phyloP scores from a whole-genome alignment of 1,284 basidiomycete genomes.

The Leccinum solheimii region DNA sequence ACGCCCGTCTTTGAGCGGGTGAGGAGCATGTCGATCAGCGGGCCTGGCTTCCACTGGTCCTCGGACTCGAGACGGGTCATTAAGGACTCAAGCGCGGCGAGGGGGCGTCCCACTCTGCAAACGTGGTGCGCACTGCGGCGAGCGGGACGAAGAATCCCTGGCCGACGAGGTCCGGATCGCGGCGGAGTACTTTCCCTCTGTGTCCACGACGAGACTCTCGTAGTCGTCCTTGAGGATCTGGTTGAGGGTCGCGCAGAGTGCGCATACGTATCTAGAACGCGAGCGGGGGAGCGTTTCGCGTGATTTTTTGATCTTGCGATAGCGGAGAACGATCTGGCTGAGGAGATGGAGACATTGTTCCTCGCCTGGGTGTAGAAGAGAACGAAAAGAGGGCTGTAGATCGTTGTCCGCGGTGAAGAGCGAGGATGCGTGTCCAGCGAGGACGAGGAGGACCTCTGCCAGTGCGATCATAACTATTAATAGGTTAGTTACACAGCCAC shows the following conservation, averaged over 20 bases:
- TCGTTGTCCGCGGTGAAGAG: conserved; percentile 64
- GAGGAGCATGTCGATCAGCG: conserved; percentile 74
- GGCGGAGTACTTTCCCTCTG: conserved; percentile 73
- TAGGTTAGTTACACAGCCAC: background rate
- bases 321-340: conserved; percentile 68
- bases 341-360: conserved; percentile 76
- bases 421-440: conserved; percentile 82
- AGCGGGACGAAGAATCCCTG: conserved; percentile 79
- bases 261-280: conserved; percentile 73
- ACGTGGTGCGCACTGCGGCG: conserved; percentile 76
- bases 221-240: conserved; percentile 78
- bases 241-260: conserved; percentile 69
- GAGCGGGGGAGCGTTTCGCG: conserved; percentile 55
- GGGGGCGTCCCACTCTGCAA: conserved; percentile 86
- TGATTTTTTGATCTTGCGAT: conserved; percentile 64
- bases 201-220: conserved; percentile 75
- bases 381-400: conserved; percentile 63
- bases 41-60: conserved; percentile 66
- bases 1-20: conserved; percentile 73
- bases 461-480: conserved; percentile 48
- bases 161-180: conserved; percentile 71
- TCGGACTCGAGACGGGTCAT: conserved; percentile 59
- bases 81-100: conserved; percentile 68
- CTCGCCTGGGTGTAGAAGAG: conserved; percentile 85
- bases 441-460: conserved; percentile 73